These are phyloP conservation scores for Funneliformis mosseae DNA, from an alignment of 192 early-diverging fungal species.

Conservation along the genomic window DNA sequence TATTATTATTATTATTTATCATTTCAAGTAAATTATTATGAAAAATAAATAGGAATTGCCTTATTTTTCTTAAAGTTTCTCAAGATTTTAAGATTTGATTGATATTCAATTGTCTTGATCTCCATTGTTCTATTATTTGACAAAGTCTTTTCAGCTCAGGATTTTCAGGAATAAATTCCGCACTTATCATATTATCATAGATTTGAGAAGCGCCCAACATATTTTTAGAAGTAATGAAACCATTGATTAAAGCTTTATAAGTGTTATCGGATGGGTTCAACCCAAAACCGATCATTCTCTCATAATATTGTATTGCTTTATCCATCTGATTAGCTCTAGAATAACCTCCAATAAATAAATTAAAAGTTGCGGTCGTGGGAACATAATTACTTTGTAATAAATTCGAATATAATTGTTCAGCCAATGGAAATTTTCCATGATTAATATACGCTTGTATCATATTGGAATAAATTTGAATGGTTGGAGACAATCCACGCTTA, in stretches of 20 bases:
- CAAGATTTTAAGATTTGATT: background rate
- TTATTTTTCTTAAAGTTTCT: background rate
- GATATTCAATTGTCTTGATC: background rate
- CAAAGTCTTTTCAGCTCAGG: constrained; percentile 1
- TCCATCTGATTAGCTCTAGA: background rate
- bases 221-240: background rate
- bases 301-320: background rate
- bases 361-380: constrained; percentile 4
- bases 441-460: constrained; percentile 14
- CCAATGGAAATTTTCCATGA: background rate
- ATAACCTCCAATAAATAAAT: constrained; percentile 26
- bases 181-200: constrained; percentile 16
- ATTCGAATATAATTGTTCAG: constrained; percentile 15
- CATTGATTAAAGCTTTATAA: constrained; percentile 14
- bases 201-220: background rate
- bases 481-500: background rate
- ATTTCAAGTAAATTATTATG: too few relatives aligned
- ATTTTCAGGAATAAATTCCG: background rate
- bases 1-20: too few relatives aligned
- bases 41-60: too few relatives aligned
- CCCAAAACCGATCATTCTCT: background rate
- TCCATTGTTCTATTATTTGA: constrained; percentile 9
- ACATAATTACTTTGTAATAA: background rate
- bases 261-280: background rate
- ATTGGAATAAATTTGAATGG: constrained; percentile 6